A percentile compares a stretch with the other conserved stretches of the same genome.
Conservation (phyloP, 768 basidiomycete genomes). For the Xerocomellus amylosporus region DNA sequence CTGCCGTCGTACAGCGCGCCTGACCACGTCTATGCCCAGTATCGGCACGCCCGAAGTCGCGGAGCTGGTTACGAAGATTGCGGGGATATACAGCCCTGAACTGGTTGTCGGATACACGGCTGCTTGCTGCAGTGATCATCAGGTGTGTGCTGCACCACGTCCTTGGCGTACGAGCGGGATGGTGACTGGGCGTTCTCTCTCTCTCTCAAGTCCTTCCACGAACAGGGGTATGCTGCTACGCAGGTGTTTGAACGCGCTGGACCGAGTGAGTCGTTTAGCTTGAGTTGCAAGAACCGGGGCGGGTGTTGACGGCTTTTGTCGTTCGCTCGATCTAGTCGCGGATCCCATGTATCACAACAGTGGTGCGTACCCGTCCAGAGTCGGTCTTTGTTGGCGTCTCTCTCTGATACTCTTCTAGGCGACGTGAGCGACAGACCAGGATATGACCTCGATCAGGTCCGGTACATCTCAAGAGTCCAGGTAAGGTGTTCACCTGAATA, state of each 20-base stretch:
- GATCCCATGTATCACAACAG: constrained; percentile 92
- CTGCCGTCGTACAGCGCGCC: not conserved
- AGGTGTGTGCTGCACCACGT: constrained; percentile 40
- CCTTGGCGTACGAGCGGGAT: not conserved
- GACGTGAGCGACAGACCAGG: constrained; percentile 78
- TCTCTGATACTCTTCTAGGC: constrained; percentile 36
- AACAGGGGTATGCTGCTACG: constrained; percentile 81
- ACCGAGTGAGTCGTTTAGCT: constrained; percentile 42
- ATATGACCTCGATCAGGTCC: constrained; percentile 81
- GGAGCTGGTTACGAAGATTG: constrained; percentile 71
- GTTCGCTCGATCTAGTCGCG: constrained; percentile 46
- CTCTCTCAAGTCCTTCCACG: constrained; percentile 61
- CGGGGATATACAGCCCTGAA: constrained; percentile 79
- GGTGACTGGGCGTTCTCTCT: not conserved
- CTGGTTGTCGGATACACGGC: constrained; percentile 64
- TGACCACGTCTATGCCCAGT: constrained; percentile 35
- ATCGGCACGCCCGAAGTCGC: constrained; percentile 78
- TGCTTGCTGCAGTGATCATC: constrained; percentile 92
- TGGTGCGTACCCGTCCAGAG: constrained; percentile 38
- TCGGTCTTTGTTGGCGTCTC: not conserved
- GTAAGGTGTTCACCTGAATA: constrained; percentile 35
- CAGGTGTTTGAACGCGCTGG: constrained; percentile 89
- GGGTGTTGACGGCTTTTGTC: not conserved
- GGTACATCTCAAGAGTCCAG: constrained; percentile 85
- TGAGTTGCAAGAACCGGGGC: not conserved